Conservation (phyloP, 2,329 filamentous ascomycete species). For the Cladophialophora exuberans region DNA sequence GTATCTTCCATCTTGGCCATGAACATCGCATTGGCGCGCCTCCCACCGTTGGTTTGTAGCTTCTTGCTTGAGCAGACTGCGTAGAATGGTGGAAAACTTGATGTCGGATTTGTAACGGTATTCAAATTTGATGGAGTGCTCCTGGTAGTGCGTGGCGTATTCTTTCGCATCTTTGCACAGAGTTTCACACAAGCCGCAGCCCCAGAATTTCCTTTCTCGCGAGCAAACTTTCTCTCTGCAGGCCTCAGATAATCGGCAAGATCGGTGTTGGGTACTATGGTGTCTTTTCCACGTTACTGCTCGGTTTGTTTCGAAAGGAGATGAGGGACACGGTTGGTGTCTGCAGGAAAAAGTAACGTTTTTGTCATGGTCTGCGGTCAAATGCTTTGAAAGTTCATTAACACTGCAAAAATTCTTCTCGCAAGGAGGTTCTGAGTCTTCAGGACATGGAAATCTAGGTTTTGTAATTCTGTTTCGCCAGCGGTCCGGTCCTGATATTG, state of each 20-base stretch:
- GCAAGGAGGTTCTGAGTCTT: neutral
- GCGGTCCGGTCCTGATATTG: neutral
- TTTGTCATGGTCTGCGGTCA: conserved; percentile 1
- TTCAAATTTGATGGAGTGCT: neutral
- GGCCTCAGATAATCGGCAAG: neutral
- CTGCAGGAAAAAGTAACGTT: neutral
- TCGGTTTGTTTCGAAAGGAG: neutral
- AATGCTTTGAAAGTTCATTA: neutral
- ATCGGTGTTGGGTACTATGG: neutral
- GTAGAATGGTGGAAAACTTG: neutral
- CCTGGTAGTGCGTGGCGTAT: neutral
- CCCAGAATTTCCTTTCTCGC: neutral
- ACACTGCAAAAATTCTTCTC: neutral
- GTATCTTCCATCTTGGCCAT: neutral
- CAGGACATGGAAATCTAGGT: neutral
- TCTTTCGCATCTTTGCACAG: neutral
- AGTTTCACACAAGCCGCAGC: neutral
- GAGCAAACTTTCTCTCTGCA: neutral
- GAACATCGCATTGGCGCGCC: neutral
- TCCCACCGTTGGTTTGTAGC: neutral
- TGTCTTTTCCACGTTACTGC: neutral
- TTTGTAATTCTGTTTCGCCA: neutral
- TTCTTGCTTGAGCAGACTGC: conserved; percentile 6
- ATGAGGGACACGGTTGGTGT: neutral
- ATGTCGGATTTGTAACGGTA: neutral